Base-by-base conservation (phyloP, 2,329 filamentous ascomycete species). In the Ambrosiella cleistominuta region DNA sequence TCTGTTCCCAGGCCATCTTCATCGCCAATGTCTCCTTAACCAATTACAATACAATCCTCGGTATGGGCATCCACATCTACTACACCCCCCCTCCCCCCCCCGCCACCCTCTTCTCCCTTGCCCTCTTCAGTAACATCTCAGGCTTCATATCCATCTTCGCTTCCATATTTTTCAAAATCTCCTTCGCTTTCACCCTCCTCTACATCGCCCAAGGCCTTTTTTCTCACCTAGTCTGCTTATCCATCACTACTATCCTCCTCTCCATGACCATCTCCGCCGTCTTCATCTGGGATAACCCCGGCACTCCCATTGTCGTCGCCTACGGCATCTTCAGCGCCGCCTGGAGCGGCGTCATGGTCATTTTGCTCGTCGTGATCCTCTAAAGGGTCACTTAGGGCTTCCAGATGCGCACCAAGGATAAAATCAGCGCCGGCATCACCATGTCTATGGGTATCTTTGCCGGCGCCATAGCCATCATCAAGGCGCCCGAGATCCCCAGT, bases 401-500 rank as follows among this genome's bases (percentile, higher is more conserved):
- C 12, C 66, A 66, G 7, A 72, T 73, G 68, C 69, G 66, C 58
- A 64, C 63, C 36, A 70, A 68, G 60, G 71, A 73, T 53, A 72
- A 72, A 57, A 60, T 71, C 12, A 70, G 71, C 3, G 70, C 71
- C 0, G 62, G 68, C 8, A 61, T 70, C 1, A 71, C 71, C 7
- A 73, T 74, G 72, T 71, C 69, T 61, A 69, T 73, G 64, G 71
- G 71, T 1, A 58, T 73, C 1, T 70, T 68, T 36, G 68, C 67
- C 9, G 68, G 66, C 0, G 63, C 63, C 1, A 66, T 68, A 0
- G 66, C 68, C 2, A 63, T 68, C 15, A 63, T 68, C 54, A 68
- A 68, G 60, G 66, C 66, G 15, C 62, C 60, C 36, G 64, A 65
- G 7, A 62, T 68, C 38, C 59, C 63, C 17, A 62, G 62, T 35